A percentile compares a stretch with the other conserved stretches of the same genome.
Conservation (phyloP, 2,329 filamentous ascomycete species). For the Pseudogymnoascus sp. region DNA sequence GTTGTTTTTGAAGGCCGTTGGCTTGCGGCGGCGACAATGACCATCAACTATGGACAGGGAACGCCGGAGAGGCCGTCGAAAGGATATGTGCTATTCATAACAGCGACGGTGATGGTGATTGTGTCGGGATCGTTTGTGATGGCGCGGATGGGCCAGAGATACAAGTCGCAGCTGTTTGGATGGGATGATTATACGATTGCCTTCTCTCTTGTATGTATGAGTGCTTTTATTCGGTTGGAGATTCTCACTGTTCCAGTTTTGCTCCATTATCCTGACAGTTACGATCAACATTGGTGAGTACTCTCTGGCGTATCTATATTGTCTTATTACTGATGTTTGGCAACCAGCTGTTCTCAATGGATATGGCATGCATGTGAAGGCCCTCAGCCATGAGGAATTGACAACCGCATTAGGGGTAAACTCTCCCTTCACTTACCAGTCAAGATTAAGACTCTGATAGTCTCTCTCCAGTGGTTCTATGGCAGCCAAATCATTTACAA, state of each 20-base stretch:
- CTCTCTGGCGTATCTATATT: neutral
- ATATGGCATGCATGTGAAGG: conserved; percentile 36
- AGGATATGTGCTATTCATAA: neutral
- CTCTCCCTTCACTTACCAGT: neutral
- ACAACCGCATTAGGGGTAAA: conserved; percentile 31
- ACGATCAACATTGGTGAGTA: neutral
- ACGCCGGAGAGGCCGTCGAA: neutral
- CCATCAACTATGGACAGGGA: neutral
- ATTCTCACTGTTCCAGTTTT: neutral
- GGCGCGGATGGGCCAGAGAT: neutral
- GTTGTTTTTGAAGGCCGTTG: neutral
- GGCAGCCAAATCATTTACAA: conserved; percentile 48
- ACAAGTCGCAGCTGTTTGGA: neutral
- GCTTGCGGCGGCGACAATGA: neutral
- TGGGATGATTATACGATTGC: neutral
- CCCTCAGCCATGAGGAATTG: conserved; percentile 30
- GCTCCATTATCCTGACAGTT: neutral
- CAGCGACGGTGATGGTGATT: neutral
- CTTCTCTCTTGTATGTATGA: neutral
- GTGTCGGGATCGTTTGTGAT: neutral
- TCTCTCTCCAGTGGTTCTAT: conserved; percentile 38
- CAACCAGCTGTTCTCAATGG: conserved; percentile 34
- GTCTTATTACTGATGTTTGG: neutral
- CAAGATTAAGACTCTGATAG: neutral
- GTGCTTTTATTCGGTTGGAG: neutral